Conservation (phyloP, 805 yeast species). For the Starmerella apicola region DNA sequence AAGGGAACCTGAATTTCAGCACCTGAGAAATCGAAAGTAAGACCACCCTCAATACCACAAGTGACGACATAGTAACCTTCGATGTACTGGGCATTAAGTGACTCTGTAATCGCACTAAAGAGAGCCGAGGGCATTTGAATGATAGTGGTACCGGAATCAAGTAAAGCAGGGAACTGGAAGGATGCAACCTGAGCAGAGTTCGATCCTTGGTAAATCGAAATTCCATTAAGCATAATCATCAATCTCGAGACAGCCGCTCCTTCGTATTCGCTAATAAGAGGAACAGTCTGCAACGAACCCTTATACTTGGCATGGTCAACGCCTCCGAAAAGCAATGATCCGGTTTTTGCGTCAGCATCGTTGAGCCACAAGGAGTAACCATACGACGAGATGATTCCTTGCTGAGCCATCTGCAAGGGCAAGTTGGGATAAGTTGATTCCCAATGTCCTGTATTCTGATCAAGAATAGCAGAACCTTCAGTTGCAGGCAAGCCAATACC, state of each 20-base stretch:
- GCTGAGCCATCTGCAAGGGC: conserved; percentile 28
- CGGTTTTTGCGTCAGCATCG: conserved; percentile 26
- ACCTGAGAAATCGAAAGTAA: conserved; percentile 43
- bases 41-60: conserved; percentile 28
- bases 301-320: conserved; percentile 32
- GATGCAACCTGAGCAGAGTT: conserved; percentile 6
- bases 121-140: conserved; percentile 33
- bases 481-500: conserved; percentile 29
- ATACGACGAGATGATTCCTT: conserved; percentile 32
- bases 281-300: conserved; percentile 30
- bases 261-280: conserved; percentile 21
- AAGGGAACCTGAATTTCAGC: conserved; percentile 36
- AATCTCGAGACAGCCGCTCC: conserved; percentile 12
- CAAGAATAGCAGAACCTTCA: conserved; percentile 27
- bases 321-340: conserved; percentile 36
- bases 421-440: conserved; percentile 24
- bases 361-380: conserved; percentile 40
- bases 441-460: conserved; percentile 11
- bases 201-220: conserved; percentile 14
- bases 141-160: conserved; percentile 44
- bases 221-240: conserved; percentile 12
- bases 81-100: conserved; percentile 33
- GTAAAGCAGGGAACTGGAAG: conserved; percentile 28
- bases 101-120: conserved; percentile 23
- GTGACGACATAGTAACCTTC: conserved; percentile 27